These are phyloP conservation scores for Leccinum sublutescens DNA, from an alignment of 768 basidiomycete species.

Conservation along the genomic window DNA sequence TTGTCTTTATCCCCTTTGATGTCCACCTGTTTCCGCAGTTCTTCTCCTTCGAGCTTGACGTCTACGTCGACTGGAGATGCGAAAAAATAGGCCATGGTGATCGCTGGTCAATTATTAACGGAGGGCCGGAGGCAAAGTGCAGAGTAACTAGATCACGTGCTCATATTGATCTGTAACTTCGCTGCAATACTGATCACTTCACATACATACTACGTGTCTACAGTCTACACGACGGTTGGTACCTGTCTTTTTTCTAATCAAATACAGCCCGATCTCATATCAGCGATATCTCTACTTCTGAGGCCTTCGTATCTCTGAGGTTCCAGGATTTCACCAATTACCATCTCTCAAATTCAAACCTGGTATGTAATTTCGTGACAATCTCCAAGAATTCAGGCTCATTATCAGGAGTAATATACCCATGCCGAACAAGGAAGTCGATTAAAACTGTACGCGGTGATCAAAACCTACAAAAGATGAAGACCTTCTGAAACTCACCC, in stretches of 20 bases:
- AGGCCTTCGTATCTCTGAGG: neutral
- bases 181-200: neutral
- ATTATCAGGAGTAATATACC: constrained; percentile 81
- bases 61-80: constrained; percentile 89
- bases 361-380: constrained; percentile 66
- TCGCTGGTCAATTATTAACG: neutral
- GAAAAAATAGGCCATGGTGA: constrained; percentile 80
- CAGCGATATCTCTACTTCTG: neutral
- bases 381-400: constrained; percentile 84
- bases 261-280: neutral
- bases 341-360: constrained; percentile 65
- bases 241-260: neutral
- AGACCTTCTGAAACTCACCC: constrained; percentile 44
- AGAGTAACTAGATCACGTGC: constrained; percentile 12
- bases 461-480: constrained; percentile 1
- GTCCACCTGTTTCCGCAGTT: constrained; percentile 85
- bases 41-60: constrained; percentile 83
- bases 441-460: constrained; percentile 61
- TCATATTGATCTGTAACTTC: neutral
- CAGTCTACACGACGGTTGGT: neutral
- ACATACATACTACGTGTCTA: no score
- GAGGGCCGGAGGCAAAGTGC: neutral
- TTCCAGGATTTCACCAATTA: neutral
- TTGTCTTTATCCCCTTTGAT: constrained; percentile 89
- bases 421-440: constrained; percentile 87